These are phyloP conservation scores for Pholiota conissans DNA, from an alignment of 768 basidiomycete species.

Conservation along the genomic window DNA sequence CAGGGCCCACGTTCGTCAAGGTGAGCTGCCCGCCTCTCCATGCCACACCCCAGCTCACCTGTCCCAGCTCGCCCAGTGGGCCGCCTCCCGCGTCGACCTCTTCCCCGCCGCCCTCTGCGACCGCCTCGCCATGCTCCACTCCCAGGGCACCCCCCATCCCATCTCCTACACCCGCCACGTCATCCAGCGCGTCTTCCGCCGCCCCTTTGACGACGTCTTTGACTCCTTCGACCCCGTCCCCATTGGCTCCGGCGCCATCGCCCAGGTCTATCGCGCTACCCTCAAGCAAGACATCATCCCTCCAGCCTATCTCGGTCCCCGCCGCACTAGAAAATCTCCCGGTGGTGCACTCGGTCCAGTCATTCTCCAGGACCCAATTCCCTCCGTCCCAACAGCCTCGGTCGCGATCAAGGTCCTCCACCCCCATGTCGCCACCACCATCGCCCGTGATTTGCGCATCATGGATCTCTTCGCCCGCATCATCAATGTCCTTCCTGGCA, in stretches of 20 bases:
- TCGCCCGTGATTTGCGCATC: constrained; percentile 88
- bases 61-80: constrained; percentile 93
- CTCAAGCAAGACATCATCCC: constrained; percentile 85
- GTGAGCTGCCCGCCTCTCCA: constrained; percentile 27
- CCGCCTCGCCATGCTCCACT: constrained; percentile 83
- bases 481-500: constrained; percentile 82
- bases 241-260: constrained; percentile 98
- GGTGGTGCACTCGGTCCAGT: constrained; percentile 48
- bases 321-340: constrained; percentile 51
- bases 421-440: constrained; percentile 79
- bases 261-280: constrained; percentile 93
- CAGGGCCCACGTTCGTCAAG: constrained; percentile 98
- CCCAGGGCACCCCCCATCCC: constrained; percentile 80
- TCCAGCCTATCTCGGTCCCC: constrained; percentile 78
- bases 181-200: constrained; percentile 81
- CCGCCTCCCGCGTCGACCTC: constrained; percentile 90
- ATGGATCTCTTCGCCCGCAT: constrained; percentile 89
- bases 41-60: constrained; percentile 9
- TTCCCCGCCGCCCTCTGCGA: constrained; percentile 88
- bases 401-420: constrained; percentile 98
- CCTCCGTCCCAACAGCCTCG: constrained; percentile 76
- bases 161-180: constrained; percentile 76
- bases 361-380: constrained; percentile 64
- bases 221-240: constrained; percentile 84
- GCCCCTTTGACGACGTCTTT: constrained; percentile 86